A percentile compares a stretch with the other conserved stretches of the same genome.
Evolutionary conservation across 306 rosid species (phyloP).

Genomic region (Cajanus cajan): DNA sequence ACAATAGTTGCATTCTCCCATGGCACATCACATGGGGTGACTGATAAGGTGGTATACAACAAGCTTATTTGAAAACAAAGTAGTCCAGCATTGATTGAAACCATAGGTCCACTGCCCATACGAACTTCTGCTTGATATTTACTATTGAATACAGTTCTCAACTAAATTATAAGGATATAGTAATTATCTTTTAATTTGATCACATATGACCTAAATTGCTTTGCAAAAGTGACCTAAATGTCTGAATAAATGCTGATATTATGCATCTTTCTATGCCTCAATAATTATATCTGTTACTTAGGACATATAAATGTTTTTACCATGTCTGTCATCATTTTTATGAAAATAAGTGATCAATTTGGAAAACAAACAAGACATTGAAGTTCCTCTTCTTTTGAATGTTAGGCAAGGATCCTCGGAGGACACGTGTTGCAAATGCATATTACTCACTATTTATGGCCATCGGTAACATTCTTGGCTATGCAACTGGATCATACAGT

Average conservation of each 20-base stretch:
- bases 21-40: neutral
- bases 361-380: conserved; percentile 5
- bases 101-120: neutral
- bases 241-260: neutral
- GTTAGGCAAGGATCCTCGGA: conserved; percentile 80
- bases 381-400: conserved; percentile 30
- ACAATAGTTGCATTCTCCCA: neutral
- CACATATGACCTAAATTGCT: neutral
- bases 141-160: neutral
- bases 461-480: conserved; percentile 90
- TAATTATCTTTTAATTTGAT: conserved; percentile 20
- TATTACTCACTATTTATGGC: conserved; percentile 95
- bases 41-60: neutral
- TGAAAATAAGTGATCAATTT: conserved; percentile 20
- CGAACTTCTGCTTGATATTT: conserved; percentile 21
- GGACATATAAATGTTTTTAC: neutral
- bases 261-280: neutral
- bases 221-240: neutral
- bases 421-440: conserved; percentile 95
- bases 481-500: conserved; percentile 86
- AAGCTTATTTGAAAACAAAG: neutral
- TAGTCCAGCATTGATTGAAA: neutral
- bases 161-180: conserved; percentile 9
- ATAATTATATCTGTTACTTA: neutral
- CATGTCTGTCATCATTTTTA: conserved; percentile 9